A percentile compares a stretch with the other conserved stretches of the same genome.
phyloP scores from a whole-genome alignment of 805 yeast genomes.

The Saturnispora bothae region DNA sequence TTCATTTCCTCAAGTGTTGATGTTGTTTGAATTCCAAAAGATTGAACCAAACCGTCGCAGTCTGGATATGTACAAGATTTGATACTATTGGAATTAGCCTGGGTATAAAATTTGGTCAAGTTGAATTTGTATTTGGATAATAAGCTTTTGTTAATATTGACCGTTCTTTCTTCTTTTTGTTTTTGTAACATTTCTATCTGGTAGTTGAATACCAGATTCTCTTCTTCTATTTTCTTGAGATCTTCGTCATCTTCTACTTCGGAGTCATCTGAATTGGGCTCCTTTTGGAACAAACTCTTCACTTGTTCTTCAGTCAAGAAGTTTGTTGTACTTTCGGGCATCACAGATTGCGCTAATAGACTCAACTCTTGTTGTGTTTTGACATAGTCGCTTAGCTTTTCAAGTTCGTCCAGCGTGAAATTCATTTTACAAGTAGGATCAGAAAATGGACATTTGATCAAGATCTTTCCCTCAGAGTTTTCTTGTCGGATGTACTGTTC shows the following conservation, averaged over 20 bases:
- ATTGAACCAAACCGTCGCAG: slow-evolving; percentile 48
- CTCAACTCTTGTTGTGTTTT: neutral
- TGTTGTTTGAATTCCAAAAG: slow-evolving; percentile 25
- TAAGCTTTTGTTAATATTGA: slow-evolving; percentile 20
- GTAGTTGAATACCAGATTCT: slow-evolving; percentile 15
- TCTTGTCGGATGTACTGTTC: slow-evolving; percentile 43
- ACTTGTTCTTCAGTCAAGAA: slow-evolving; percentile 8
- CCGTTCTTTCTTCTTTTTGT: slow-evolving; percentile 17
- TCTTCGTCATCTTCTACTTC: slow-evolving; percentile 7
- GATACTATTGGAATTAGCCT: slow-evolving; percentile 35
- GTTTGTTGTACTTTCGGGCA: neutral
- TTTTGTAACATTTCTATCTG: slow-evolving; percentile 16
- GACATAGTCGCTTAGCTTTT: slow-evolving; percentile 19
- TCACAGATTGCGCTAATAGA: neutral
- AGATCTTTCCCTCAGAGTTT: slow-evolving; percentile 29
- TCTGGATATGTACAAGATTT: slow-evolving; percentile 85
- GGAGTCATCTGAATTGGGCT: slow-evolving; percentile 7
- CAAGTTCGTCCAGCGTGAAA: slow-evolving; percentile 34
- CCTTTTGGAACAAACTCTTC: slow-evolving; percentile 9
- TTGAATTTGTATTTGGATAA: slow-evolving; percentile 31
- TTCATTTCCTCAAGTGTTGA: slow-evolving; percentile 20
- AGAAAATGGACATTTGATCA: slow-evolving; percentile 50
- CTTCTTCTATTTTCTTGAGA: slow-evolving; percentile 9
- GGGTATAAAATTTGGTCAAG: slow-evolving; percentile 41
- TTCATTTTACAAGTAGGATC: slow-evolving; percentile 40